Evolutionary conservation across 73 alveolate genomes (phyloP).

Genomic region (Paramecium sonneborni): DNA sequence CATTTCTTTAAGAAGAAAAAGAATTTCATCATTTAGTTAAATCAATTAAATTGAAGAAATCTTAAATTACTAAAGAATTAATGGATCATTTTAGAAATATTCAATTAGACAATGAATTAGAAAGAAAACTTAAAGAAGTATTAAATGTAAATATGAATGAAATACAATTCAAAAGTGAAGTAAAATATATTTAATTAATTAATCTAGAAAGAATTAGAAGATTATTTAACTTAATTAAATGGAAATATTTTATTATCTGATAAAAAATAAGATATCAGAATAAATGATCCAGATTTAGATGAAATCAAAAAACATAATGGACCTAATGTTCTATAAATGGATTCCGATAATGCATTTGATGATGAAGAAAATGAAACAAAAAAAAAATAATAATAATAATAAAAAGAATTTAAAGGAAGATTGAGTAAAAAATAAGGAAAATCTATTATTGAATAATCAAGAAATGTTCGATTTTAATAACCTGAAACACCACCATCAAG

Average conservation of each 20-base stretch:
- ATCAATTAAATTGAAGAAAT: not conserved
- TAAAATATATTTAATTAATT: not conserved
- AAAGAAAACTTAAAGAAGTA: not conserved
- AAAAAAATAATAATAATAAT: not conserved
- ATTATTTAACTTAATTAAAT: not conserved
- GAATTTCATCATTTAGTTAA: slow-evolving; percentile 43
- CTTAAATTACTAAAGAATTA: not conserved
- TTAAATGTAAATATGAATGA: not conserved
- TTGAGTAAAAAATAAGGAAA: not conserved
- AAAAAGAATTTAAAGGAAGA: not conserved
- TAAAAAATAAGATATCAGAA: not conserved
- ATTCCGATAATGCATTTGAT: not conserved
- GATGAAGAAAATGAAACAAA: not conserved
- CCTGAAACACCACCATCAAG: not conserved
- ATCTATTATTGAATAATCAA: not conserved
- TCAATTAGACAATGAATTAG: not conserved
- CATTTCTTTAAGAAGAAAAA: slow-evolving; percentile 19
- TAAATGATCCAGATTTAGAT: not conserved
- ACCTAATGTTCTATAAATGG: not conserved
- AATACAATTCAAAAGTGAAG: slow-evolving; percentile 19
- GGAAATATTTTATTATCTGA: not conserved
- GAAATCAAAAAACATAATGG: not conserved
- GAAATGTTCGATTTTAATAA: not conserved
- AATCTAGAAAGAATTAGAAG: slow-evolving; percentile 11
- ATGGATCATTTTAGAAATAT: slow-evolving; percentile 2